Percentiles rank a stretch among this genome's conserved stretches.
These are phyloP conservation scores for Agastache rugosa DNA, from an alignment of 257 asterid species.

Conservation along the genomic window DNA sequence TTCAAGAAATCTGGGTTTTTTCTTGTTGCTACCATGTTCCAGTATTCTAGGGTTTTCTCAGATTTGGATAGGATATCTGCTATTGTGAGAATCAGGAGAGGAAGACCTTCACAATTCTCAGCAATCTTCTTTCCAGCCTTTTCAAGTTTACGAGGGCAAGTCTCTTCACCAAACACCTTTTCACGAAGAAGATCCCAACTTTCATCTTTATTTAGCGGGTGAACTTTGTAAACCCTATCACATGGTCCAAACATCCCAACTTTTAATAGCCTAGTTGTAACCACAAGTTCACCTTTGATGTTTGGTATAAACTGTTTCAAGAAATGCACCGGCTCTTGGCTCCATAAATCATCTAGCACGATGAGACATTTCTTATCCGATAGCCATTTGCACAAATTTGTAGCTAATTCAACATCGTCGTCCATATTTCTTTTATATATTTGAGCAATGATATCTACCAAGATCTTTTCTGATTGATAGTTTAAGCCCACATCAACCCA, in stretches of 20 bases:
- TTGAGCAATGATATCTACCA: neutral
- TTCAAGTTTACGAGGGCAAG: neutral
- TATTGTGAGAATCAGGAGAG: neutral
- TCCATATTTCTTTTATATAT: neutral
- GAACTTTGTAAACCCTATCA: neutral
- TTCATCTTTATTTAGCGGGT: neutral
- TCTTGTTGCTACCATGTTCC: neutral
- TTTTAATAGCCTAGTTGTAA: neutral
- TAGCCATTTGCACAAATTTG: neutral
- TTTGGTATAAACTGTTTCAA: neutral
- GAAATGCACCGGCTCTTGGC: neutral
- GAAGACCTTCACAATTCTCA: slow-evolving; percentile 25
- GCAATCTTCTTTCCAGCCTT: slow-evolving; percentile 9
- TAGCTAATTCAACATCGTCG: neutral
- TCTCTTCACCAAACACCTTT: neutral
- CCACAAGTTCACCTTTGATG: neutral
- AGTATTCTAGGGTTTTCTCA: neutral
- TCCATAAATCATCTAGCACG: neutral
- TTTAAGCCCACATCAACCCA: neutral
- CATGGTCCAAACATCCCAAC: neutral
- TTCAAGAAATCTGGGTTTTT: neutral
- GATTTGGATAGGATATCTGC: neutral
- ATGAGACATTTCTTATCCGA: neutral
- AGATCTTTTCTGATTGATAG: neutral
- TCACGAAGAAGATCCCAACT: slow-evolving; percentile 2